A percentile compares a stretch with the other conserved stretches of the same genome.
Conservation (phyloP, 2,329 filamentous ascomycete genomes). For the Aspergillus sp. region DNA sequence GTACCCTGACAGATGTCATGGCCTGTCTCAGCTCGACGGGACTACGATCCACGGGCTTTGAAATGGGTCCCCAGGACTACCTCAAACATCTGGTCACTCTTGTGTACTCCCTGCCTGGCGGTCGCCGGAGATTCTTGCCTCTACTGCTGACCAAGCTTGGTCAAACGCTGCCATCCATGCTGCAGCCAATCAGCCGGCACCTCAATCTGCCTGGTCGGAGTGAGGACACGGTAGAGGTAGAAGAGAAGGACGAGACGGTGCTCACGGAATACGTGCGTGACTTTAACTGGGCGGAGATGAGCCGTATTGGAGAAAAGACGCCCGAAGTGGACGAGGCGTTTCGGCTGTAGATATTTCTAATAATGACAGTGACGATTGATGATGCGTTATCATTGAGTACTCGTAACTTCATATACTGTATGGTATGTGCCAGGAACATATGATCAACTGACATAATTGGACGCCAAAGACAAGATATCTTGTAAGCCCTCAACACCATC, state of each 20-base stretch:
- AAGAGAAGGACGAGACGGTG: not conserved
- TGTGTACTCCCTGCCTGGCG: slow-evolving; percentile 68
- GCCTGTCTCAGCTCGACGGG: slow-evolving; percentile 60
- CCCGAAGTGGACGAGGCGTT: slow-evolving; percentile 18
- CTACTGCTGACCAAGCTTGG: slow-evolving; percentile 73
- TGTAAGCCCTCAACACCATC: slow-evolving; percentile 16
- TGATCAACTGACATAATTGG: not conserved
- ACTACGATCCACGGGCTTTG: slow-evolving; percentile 60
- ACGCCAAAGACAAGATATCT: slow-evolving; percentile 18
- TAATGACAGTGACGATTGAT: not conserved
- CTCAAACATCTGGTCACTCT: slow-evolving; percentile 67
- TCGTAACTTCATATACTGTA: not conserved
- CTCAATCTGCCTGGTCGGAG: slow-evolving; percentile 12
- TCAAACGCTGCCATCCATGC: slow-evolving; percentile 59
- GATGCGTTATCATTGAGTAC: not conserved
- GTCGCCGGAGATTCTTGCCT: slow-evolving; percentile 72
- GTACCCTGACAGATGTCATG: slow-evolving; percentile 70
- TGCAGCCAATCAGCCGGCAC: slow-evolving; percentile 18
- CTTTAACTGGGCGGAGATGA: slow-evolving; percentile 21
- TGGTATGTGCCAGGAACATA: not conserved
- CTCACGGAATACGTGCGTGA: not conserved
- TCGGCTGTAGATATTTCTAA: not conserved
- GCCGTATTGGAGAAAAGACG: slow-evolving; percentile 19
- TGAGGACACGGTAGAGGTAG: not conserved
- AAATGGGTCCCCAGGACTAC: slow-evolving; percentile 67